Evolutionary conservation across 768 basidiomycete species (phyloP).

Genomic region (Symmetrospora coprosmae): DNA sequence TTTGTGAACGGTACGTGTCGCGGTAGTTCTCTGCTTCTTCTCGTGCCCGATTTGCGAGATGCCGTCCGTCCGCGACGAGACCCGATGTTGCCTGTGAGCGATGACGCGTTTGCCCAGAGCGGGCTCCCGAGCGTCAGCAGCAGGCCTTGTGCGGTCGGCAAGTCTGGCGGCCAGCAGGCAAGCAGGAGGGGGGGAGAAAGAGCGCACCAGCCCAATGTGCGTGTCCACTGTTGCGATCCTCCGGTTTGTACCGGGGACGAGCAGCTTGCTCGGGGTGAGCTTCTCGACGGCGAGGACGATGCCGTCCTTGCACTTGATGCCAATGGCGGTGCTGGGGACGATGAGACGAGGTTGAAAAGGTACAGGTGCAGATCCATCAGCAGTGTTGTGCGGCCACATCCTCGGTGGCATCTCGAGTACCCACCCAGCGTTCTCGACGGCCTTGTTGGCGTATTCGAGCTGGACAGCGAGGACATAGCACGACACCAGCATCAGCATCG

Average conservation of each 20-base stretch:
- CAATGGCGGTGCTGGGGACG: slow-evolving; percentile 70
- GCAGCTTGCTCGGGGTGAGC: slow-evolving; percentile 83
- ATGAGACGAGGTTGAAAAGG: slow-evolving; percentile 4
- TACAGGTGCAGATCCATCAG: too few species aligned
- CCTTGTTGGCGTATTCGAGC: slow-evolving; percentile 98
- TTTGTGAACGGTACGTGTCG: slow-evolving; percentile 55
- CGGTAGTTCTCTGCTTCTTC: slow-evolving; percentile 66
- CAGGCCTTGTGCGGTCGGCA: not conserved
- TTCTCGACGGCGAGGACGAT: slow-evolving; percentile 96
- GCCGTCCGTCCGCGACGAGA: slow-evolving; percentile 80
- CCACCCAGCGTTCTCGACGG: slow-evolving; percentile 95
- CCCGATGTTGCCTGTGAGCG: slow-evolving; percentile 72
- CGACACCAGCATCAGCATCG: too few species aligned
- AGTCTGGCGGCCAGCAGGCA: too few species aligned
- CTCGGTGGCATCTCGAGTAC: too few species aligned
- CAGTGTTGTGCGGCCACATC: too few species aligned
- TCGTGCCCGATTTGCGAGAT: slow-evolving; percentile 66
- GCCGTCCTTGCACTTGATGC: slow-evolving; percentile 84
- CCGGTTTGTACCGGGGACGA: slow-evolving; percentile 81
- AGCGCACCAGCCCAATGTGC: slow-evolving; percentile 73
- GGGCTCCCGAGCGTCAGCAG: not conserved
- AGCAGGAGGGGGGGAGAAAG: not conserved
- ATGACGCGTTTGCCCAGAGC: not conserved
- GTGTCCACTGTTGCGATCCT: slow-evolving; percentile 85
- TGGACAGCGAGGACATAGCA: slow-evolving; percentile 33